Evolutionary conservation across 108 stramenopile species (phyloP).

Genomic region (Stephanodiscus triporus): DNA sequence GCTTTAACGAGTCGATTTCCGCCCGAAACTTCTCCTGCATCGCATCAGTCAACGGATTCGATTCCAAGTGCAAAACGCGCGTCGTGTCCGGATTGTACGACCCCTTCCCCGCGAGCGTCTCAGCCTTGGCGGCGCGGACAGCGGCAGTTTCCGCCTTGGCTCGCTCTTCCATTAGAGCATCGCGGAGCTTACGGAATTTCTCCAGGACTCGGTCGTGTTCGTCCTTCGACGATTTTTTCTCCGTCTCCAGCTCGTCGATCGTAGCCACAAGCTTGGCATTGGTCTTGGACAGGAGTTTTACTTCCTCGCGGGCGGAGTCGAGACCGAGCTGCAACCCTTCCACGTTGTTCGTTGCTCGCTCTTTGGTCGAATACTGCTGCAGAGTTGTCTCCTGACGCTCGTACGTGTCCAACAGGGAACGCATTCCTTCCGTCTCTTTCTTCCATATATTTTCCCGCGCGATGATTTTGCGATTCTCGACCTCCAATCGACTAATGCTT

Average conservation of each 20-base stretch:
- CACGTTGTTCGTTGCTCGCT: neutral
- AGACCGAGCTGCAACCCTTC: conserved; percentile 56
- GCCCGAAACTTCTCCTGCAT: conserved; percentile 59
- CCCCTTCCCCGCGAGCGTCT: conserved; percentile 87
- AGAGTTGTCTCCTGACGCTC: conserved; percentile 40
- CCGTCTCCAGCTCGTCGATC: conserved; percentile 47
- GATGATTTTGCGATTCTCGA: conserved; percentile 46
- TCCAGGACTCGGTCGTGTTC: conserved; percentile 73
- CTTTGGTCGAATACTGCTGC: conserved; percentile 16
- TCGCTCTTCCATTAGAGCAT: conserved; percentile 74
- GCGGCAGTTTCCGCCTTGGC: conserved; percentile 76
- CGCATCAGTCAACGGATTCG: conserved; percentile 77
- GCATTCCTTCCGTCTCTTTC: conserved; percentile 68
- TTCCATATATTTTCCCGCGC: conserved; percentile 73
- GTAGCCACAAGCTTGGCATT: conserved; percentile 21
- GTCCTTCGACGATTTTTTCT: conserved; percentile 24
- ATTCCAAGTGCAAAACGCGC: conserved; percentile 75
- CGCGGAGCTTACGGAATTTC: conserved; percentile 78
- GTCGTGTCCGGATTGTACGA: conserved; percentile 77
- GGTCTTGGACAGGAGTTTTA: conserved; percentile 46
- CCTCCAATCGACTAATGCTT: conserved; percentile 34
- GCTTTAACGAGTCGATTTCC: conserved; percentile 64
- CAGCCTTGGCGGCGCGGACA: conserved; percentile 66
- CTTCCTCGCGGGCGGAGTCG: conserved; percentile 61
- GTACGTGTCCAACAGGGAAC: conserved; percentile 68